These are phyloP conservation scores for Bromus sterilis DNA, from an alignment of 176 grass and related monocot species.

Conservation along the genomic window DNA sequence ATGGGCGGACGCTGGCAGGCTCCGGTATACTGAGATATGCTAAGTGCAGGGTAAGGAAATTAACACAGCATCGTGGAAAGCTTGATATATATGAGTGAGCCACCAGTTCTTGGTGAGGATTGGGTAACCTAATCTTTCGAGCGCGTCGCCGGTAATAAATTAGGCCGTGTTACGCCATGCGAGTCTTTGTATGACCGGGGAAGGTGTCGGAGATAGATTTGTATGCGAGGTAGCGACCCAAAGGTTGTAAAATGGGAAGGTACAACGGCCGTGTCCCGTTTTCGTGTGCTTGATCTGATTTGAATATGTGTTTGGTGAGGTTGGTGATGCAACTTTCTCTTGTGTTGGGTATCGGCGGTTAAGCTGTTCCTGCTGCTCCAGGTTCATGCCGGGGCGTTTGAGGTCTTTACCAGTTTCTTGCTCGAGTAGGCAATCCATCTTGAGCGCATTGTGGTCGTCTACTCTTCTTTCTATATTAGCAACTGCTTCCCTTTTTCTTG, in stretches of 20 bases:
- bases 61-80: conserved; percentile 3
- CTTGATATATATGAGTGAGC: not conserved
- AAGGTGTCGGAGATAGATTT: not conserved
- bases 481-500: too few relatives aligned
- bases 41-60: not conserved
- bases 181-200: not conserved
- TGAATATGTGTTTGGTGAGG: conserved; percentile 31
- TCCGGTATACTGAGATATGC: not conserved
- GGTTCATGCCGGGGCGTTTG: not conserved
- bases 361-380: not conserved
- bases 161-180: not conserved
- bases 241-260: not conserved
- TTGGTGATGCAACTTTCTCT: conserved; percentile 9
- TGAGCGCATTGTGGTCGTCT: not conserved
- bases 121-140: conserved; percentile 31
- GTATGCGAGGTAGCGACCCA: not conserved
- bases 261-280: not conserved
- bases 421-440: not conserved
- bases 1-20: conserved; percentile 20
- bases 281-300: not conserved
- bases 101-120: conserved; percentile 23
- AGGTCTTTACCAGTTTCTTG: not conserved
- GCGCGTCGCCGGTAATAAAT: not conserved
- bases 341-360: not conserved
- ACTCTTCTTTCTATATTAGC: too few relatives aligned